Base-by-base conservation (phyloP, 2,329 filamentous ascomycete genomes). In the Waltergamsia citrina region DNA sequence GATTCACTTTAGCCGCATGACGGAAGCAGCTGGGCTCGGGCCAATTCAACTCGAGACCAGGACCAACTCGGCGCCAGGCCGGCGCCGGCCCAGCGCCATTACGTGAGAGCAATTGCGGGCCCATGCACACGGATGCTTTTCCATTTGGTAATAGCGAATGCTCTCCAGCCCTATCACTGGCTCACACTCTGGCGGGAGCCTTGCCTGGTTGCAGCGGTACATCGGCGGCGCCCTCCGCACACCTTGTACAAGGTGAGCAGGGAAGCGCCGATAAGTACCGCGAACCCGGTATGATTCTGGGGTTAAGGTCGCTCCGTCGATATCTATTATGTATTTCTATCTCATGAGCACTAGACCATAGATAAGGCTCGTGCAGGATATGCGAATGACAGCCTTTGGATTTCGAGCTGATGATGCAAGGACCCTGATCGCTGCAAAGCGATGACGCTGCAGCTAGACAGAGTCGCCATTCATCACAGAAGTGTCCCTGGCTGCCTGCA, bases 111-210 rank as follows among this genome's bases (percentile, higher is more conserved):
- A 43, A 34, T 32, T 56, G 51, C 43, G 42, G 50, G 47, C 40
- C 47, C 50, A 53, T 51, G 52, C 49, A 43, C 41, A 39, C 17
- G 30, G 39, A 34, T 42, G 49, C 47, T 54, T 62, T 66, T 63
- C 56, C 51, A 63, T 67, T 62, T 65, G 57, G 61, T 68, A 67
- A 67, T 67, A 38, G 41, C 21, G 29, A 35, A 16, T n/a, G 8
- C 20, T 14, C 19, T n/a, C n/a, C 8, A 16, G 19, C 20, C 15
- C 22, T 33, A 22, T 24, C 22, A 33, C 19, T 33, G 31, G 31
- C 20, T 20, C 11, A 7, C 12, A 18, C 14, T 17, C 17, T 11
- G 9, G 25, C 25, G 25, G n/a, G n/a, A 27, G 25, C n/a, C n/a
- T n/a, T n/a, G n/a, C n/a, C n/a, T n/a, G n/a, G n/a, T n/a, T 7